These are phyloP conservation scores for Verticillium alfalfae DNA, from an alignment of 2,329 filamentous ascomycete species.

Conservation along the genomic window DNA sequence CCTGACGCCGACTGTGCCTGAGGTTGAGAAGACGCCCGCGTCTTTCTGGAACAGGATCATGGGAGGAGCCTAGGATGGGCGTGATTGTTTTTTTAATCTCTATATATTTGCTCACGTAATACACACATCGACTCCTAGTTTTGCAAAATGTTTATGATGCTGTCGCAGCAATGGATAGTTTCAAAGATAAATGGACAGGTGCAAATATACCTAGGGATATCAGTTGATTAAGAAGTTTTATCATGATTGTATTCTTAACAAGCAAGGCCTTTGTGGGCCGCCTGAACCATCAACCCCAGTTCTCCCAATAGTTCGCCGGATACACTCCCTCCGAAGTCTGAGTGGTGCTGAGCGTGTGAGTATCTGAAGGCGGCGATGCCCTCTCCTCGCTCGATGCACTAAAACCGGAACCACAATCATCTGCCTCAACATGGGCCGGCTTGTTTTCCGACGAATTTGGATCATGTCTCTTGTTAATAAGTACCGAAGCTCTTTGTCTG, in stretches of 20 bases:
- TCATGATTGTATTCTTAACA: no score
- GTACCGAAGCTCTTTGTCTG: background rate
- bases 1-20: slow-evolving; percentile 37
- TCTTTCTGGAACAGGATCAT: slow-evolving; percentile 43
- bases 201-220: no score
- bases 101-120: no score
- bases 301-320: background rate
- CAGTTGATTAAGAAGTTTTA: no score
- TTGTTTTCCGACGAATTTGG: background rate
- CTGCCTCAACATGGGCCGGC: background rate
- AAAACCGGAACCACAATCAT: background rate
- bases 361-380: background rate
- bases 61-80: slow-evolving; percentile 13
- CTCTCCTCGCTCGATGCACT: background rate
- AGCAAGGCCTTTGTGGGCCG: no score
- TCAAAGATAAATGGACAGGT: no score
- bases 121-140: no score
- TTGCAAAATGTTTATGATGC: no score
- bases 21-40: slow-evolving; percentile 20
- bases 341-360: background rate
- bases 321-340: background rate
- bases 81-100: no score
- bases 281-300: background rate
- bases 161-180: no score
- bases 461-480: background rate